phyloP scores from a whole-genome alignment of 2,329 filamentous ascomycete genomes.

The Didymosphaeria variabile region DNA sequence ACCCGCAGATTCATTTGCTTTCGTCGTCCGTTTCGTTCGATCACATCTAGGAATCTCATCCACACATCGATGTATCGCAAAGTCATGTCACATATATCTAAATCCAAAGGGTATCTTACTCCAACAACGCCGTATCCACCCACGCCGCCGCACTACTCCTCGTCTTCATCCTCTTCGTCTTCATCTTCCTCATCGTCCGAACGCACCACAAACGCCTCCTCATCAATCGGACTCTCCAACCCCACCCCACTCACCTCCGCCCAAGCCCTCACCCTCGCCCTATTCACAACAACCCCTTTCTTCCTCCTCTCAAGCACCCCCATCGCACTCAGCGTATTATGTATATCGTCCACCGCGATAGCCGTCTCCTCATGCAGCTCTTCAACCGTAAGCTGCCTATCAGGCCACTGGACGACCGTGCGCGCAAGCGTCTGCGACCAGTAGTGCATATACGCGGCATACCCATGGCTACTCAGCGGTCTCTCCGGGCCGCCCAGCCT shows the following conservation, averaged over 20 bases:
- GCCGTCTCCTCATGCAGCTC: conserved; percentile 81
- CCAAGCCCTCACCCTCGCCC: conserved; percentile 72
- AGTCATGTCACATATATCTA: not conserved
- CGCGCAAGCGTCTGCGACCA: conserved; percentile 87
- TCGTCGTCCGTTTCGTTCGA: not conserved
- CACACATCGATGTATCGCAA: conserved; percentile 1
- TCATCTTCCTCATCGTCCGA: conserved; percentile 56
- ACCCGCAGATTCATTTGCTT: conserved; percentile 2
- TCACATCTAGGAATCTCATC: not conserved
- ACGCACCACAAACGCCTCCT: conserved; percentile 77
- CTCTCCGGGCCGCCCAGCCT: conserved; percentile 92
- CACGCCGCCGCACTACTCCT: not conserved
- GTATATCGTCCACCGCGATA: conserved; percentile 85
- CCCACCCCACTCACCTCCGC: conserved; percentile 69
- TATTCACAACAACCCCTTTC: conserved; percentile 64
- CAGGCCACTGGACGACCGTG: conserved; percentile 60
- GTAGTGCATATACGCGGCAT: conserved; percentile 82
- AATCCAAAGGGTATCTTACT: conserved; percentile 20
- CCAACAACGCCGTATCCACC: conserved; percentile 7
- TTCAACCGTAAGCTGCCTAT: conserved; percentile 68
- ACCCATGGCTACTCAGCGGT: conserved; percentile 85
- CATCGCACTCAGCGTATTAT: conserved; percentile 82
- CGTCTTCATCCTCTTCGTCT: conserved; percentile 15
- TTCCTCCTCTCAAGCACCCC: conserved; percentile 67
- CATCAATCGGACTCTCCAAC: conserved; percentile 73